Conservation (phyloP, 768 basidiomycete species). For the Hypsizygus marmoreus region DNA sequence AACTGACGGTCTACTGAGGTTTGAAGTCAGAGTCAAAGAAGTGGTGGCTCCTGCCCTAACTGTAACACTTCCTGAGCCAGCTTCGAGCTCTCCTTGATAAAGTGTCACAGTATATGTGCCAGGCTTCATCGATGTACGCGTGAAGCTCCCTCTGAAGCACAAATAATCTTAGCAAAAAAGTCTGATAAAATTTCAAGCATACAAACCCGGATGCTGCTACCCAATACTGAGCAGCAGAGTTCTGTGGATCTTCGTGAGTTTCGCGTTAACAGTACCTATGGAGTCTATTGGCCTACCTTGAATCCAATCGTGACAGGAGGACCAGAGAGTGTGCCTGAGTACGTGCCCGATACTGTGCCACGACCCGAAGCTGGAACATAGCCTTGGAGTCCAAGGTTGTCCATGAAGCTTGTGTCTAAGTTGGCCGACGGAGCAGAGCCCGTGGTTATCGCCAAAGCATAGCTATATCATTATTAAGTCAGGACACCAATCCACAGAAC, state of each 20-base stretch:
- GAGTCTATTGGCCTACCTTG: constrained; percentile 26
- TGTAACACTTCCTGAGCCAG: constrained; percentile 41
- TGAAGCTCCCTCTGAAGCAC: constrained; percentile 38
- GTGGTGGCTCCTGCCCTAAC: constrained; percentile 43
- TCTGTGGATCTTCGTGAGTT: constrained; percentile 23
- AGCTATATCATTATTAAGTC: constrained; percentile 22
- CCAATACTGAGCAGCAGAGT: constrained; percentile 51
- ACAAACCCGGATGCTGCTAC: constrained; percentile 38
- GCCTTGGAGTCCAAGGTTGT: constrained; percentile 42
- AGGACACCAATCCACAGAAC: neutral
- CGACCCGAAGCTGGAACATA: constrained; percentile 46
- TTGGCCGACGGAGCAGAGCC: constrained; percentile 43
- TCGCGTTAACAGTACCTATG: neutral
- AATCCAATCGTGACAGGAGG: constrained; percentile 42
- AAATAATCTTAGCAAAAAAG: neutral
- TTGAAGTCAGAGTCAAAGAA: constrained; percentile 30
- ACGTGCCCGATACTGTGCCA: constrained; percentile 44
- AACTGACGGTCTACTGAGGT: constrained; percentile 33
- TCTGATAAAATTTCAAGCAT: neutral
- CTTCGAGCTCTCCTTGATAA: constrained; percentile 48
- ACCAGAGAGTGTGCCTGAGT: constrained; percentile 43
- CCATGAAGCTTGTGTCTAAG: constrained; percentile 46
- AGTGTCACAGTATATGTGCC: constrained; percentile 49
- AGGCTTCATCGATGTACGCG: constrained; percentile 47
- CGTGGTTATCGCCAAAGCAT: constrained; percentile 44